A percentile compares a stretch with the other conserved stretches of the same genome.
Conservation (phyloP, 2,329 filamentous ascomycete genomes). For the Colletotrichum higginsianum region DNA sequence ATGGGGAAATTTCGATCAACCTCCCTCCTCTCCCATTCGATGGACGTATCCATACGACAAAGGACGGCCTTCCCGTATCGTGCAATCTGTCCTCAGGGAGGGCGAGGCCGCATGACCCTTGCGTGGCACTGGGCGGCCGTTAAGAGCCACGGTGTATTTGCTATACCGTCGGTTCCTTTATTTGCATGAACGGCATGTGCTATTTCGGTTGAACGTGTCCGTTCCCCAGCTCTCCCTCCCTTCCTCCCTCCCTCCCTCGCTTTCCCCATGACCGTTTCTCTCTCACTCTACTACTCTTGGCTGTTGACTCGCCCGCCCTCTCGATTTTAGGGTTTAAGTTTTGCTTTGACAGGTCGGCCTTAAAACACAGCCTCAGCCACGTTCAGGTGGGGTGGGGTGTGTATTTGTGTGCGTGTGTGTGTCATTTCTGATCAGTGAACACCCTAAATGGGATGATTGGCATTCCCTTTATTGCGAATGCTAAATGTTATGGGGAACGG, state of each 20-base stretch:
- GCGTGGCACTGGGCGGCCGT: background rate
- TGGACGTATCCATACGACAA: too few species aligned
- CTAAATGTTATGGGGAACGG: conserved; percentile 4
- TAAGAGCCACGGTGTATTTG: background rate
- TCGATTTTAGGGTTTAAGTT: conserved; percentile 17
- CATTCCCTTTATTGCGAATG: background rate
- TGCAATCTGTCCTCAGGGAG: background rate
- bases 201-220: conserved; percentile 2
- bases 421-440: too few species aligned
- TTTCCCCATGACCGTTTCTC: background rate
- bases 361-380: conserved; percentile 15
- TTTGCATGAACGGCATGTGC: background rate
- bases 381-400: background rate
- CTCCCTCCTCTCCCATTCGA: background rate
- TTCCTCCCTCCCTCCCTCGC: too few species aligned
- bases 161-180: too few species aligned
- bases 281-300: background rate
- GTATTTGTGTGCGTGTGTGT: too few species aligned
- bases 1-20: background rate
- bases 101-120: too few species aligned
- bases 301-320: background rate
- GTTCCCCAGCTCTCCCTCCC: background rate
- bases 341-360: conserved; percentile 21
- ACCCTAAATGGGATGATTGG: background rate
- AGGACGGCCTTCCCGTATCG: background rate